Conservation (phyloP, 176 grass and related monocot genomes). For the Oryza nivara region DNA sequence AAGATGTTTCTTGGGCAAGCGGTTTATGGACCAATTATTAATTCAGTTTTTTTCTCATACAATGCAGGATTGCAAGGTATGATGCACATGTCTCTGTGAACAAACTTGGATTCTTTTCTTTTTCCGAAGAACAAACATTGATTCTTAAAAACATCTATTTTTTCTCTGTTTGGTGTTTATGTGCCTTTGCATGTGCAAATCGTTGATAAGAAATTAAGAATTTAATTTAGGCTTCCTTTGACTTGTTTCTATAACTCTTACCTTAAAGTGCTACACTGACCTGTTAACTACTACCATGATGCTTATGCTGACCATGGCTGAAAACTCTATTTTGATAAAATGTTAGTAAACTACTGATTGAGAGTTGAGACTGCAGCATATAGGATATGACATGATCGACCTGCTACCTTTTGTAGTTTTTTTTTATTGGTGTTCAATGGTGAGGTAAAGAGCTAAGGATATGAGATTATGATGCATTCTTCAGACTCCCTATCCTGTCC, state of each 20-base stretch:
- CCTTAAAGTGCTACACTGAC: neutral
- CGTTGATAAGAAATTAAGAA: neutral
- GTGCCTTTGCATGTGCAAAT: neutral
- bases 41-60: constrained; percentile 85
- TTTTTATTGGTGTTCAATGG: neutral
- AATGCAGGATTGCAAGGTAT: constrained; percentile 97
- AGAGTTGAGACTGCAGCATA: neutral
- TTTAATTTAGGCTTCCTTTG: constrained; percentile 1
- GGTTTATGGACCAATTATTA: constrained; percentile 91
- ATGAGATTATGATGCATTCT: constrained; percentile 5
- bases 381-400: neutral
- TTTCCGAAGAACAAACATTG: too few species aligned
- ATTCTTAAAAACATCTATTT: constrained; percentile 16
- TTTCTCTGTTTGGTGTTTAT: neutral
- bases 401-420: neutral
- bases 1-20: constrained; percentile 95
- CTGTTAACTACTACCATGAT: constrained; percentile 3
- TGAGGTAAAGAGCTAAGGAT: neutral
- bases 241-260: neutral
- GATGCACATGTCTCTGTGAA: neutral
- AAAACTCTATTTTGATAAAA: constrained; percentile 3
- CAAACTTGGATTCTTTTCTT: neutral
- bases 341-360: constrained; percentile 11
- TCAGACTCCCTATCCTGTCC: neutral
- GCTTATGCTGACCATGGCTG: neutral